A percentile compares a stretch with the other conserved stretches of the same genome.
phyloP scores from a whole-genome alignment of 225 moss, liverwort and hornwort genomes.

The Physcomitrium patens region DNA sequence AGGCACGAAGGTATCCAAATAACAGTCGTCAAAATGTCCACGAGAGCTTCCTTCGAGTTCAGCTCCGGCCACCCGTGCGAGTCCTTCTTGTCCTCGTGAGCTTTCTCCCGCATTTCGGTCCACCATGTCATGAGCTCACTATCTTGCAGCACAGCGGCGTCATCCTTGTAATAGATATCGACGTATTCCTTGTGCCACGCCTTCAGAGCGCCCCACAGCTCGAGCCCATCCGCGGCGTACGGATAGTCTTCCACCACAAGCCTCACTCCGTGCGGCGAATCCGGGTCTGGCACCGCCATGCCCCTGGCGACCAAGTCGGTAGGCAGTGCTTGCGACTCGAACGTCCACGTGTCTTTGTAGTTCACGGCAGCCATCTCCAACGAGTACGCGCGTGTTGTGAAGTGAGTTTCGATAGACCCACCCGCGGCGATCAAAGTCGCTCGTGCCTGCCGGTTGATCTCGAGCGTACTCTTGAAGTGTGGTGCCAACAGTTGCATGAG shows the following conservation, averaged over 20 bases:
- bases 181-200: conserved; percentile 40
- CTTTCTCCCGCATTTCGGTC: conserved; percentile 36
- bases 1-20: conserved; percentile 33
- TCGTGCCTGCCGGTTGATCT: conserved; percentile 40
- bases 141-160: conserved; percentile 25
- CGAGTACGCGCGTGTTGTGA: conserved; percentile 40
- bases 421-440: conserved; percentile 24
- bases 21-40: conserved; percentile 28
- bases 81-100: conserved; percentile 35
- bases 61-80: conserved; percentile 28
- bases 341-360: conserved; percentile 47
- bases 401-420: conserved; percentile 37
- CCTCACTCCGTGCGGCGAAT: conserved; percentile 15
- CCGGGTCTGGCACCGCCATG: conserved; percentile 26
- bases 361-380: conserved; percentile 33
- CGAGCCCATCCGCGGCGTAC: conserved; percentile 26
- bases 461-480: conserved; percentile 35
- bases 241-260: conserved; percentile 29
- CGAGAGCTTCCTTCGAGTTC: conserved; percentile 25
- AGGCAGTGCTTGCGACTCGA: conserved; percentile 52
- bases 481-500: conserved; percentile 48
- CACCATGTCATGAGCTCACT: conserved; percentile 44
- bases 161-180: conserved; percentile 34
- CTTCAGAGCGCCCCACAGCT: conserved; percentile 42
- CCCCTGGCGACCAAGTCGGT: conserved; percentile 42